Base-by-base conservation (phyloP, 2,329 filamentous ascomycete species). In the Monosporascus sp. region DNA sequence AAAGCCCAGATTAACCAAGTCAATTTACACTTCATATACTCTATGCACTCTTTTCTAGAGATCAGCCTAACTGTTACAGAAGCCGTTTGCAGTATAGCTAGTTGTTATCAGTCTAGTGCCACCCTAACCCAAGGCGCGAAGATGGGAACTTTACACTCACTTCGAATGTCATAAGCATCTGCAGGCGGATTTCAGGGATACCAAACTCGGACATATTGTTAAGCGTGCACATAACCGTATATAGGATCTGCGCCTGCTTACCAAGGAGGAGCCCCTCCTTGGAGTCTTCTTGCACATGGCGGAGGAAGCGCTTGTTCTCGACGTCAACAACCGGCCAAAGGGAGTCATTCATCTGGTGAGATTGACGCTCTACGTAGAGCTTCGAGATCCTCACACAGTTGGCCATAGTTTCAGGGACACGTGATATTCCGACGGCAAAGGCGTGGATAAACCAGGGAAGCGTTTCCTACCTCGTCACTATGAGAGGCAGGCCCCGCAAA, bases 401-500 rank as follows among this genome's bases (percentile, higher is more conserved):
- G 26, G 52, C 49, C 20, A 61, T 31, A n/a, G 51, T 56, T 1
- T 16, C 37, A 9, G 62, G 61, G 19, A 60, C 54, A 34, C 55
- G 48, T 6, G 58, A 24, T 19, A 47, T 20, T 4, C 9, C 26
- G 46, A 58, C 55, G 56, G 59, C 62, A n/a, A 57, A 53, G 14
- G 59, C 59, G 27, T 65, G 62, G n/a, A 52, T 48, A 17, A 61
- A 62, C 37, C 53, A 53, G 6, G 62, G 61, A 17, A 61, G 60
- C 3, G 55, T 61, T 50, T 63, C 58, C 41, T 56, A 53, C 19
- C 51, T 52, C 11, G 52, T 55, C 56, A 62, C 58, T 50, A 54
- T 61, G 27, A 54, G 49, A 14, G 61, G 61, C n/a, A 65, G 41
- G 9, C 50, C 56, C n/a, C 62, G 53, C 22, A 64, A 44, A 2